A percentile compares a stretch with the other conserved stretches of the same genome.
Evolutionary conservation across 768 basidiomycete genomes (phyloP).

Genomic region (Ramaria rubella): DNA sequence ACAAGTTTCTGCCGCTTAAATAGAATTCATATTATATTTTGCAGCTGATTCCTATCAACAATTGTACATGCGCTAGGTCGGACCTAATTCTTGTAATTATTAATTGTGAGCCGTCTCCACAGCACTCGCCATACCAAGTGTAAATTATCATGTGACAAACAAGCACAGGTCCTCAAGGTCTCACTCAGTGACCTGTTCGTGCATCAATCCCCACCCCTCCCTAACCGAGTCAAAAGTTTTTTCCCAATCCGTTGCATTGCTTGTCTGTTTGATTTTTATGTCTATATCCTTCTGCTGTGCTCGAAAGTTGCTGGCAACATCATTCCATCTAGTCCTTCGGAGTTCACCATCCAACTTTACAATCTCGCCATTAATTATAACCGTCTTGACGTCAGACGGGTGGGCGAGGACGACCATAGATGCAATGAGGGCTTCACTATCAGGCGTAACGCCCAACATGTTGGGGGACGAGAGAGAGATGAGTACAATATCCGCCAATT

Average conservation of each 20-base stretch:
- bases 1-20: no score
- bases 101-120: no score
- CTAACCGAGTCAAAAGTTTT: no score
- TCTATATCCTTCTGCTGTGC: slow-evolving; percentile 16
- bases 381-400: slow-evolving; percentile 24
- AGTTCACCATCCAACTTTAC: slow-evolving; percentile 24
- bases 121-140: no score
- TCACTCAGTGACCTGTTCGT: no score
- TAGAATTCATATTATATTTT: no score
- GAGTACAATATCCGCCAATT: slow-evolving; percentile 22
- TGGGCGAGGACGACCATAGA: slow-evolving; percentile 24
- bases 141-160: no score
- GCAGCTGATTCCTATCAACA: no score
- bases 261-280: slow-evolving; percentile 11
- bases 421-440: slow-evolving; percentile 23
- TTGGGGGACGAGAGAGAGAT: slow-evolving; percentile 4
- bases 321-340: slow-evolving; percentile 19
- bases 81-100: no score
- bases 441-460: slow-evolving; percentile 17
- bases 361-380: slow-evolving; percentile 26
- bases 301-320: slow-evolving; percentile 21
- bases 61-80: no score
- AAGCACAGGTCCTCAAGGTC: no score
- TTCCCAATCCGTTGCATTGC: slow-evolving; percentile 1
- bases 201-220: no score